These are phyloP conservation scores for Thielaviopsis populi DNA, from an alignment of 2,329 filamentous ascomycete species.

Conservation along the genomic window DNA sequence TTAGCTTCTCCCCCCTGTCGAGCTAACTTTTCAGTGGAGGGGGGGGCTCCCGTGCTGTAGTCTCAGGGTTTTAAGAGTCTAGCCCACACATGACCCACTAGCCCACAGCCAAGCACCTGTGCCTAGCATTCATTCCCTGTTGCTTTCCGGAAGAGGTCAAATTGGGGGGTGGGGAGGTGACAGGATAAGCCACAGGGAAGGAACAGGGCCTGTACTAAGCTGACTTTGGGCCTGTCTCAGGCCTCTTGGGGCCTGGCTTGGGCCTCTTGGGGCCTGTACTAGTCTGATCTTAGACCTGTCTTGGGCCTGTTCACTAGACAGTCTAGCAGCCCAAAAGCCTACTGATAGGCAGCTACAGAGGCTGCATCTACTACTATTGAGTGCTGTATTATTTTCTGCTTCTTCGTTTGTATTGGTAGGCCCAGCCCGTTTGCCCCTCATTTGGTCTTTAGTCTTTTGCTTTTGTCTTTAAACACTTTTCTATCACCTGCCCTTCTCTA, in stretches of 20 bases:
- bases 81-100: background rate
- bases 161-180: background rate
- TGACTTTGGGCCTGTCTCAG: background rate
- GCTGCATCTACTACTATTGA: background rate
- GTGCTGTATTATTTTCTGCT: background rate
- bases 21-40: background rate
- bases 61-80: background rate
- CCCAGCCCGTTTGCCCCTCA: background rate
- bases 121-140: background rate
- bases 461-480: background rate
- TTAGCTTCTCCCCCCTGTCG: background rate
- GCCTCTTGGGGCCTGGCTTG: too few species aligned
- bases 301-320: background rate
- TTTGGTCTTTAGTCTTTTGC: background rate
- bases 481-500: background rate
- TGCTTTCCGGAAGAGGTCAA: constrained; percentile 5
- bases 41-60: background rate
- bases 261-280: background rate
- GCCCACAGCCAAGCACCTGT: background rate
- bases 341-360: background rate
- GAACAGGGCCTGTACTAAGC: background rate
- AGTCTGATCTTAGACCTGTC: background rate
- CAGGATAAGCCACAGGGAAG: background rate
- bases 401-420: background rate
- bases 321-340: background rate